Evolutionary conservation across 2,329 filamentous ascomycete genomes (phyloP).

Genomic region (Colletotrichum somersetense): DNA sequence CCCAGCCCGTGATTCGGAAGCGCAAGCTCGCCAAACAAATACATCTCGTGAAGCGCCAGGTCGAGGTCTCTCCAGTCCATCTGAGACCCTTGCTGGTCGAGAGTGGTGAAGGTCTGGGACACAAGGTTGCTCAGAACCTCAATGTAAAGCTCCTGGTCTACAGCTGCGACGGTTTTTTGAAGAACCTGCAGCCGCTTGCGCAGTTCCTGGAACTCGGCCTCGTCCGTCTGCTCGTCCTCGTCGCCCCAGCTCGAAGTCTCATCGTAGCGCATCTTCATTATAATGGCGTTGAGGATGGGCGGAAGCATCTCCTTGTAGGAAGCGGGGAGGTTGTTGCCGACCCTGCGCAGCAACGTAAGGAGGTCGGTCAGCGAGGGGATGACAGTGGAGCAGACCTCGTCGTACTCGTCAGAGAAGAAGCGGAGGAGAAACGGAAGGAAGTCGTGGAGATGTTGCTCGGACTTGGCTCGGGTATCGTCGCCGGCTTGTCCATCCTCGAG

Average conservation of each 20-base stretch:
- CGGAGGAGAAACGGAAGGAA: conserved; percentile 91
- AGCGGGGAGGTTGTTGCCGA: conserved; percentile 73
- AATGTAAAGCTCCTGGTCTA: conserved; percentile 90
- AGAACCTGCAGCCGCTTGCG: conserved; percentile 89
- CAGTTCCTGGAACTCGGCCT: conserved; percentile 96
- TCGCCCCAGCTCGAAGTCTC: conserved; percentile 94
- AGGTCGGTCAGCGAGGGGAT: conserved; percentile 94
- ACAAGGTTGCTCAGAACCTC: conserved; percentile 89
- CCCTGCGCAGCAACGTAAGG: conserved; percentile 88
- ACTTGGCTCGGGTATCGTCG: conserved; percentile 76
- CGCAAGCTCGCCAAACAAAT: conserved; percentile 93
- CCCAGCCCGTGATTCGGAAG: conserved; percentile 89
- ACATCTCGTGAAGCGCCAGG: conserved; percentile 94
- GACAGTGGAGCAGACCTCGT: conserved; percentile 96
- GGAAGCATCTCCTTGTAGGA: conserved; percentile 87
- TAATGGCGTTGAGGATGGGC: conserved; percentile 90
- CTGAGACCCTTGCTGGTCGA: conserved; percentile 78
- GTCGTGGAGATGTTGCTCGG: conserved; percentile 83
- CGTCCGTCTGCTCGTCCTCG: conserved; percentile 94
- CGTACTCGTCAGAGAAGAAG: conserved; percentile 98
- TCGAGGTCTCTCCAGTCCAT: conserved; percentile 97
- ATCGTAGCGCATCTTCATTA: conserved; percentile 97
- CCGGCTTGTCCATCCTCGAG: conserved; percentile 76
- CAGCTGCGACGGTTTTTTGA: conserved; percentile 91
- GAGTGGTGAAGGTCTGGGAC: conserved; percentile 85